phyloP scores from a whole-genome alignment of 2,329 filamentous ascomycete genomes.

The Ascochyta fabae region DNA sequence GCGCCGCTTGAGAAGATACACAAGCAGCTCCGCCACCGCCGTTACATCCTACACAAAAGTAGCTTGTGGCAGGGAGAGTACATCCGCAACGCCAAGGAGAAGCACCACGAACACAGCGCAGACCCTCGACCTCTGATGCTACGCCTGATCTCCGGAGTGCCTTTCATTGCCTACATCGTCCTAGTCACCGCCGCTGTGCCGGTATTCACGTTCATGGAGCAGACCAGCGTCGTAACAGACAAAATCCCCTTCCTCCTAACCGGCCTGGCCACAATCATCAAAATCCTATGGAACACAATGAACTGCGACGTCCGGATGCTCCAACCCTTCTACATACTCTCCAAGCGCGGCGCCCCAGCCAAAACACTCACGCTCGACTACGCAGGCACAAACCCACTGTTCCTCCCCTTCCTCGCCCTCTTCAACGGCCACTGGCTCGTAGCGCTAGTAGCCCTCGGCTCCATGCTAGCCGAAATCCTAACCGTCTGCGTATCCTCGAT shows the following conservation, averaged over 20 bases:
- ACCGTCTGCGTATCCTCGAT: slow-evolving; percentile 73
- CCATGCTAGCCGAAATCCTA: slow-evolving; percentile 74
- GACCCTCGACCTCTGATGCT: slow-evolving; percentile 73
- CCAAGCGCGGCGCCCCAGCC: slow-evolving; percentile 68
- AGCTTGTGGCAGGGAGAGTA: slow-evolving; percentile 69
- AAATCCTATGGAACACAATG: slow-evolving; percentile 71
- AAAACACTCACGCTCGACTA: slow-evolving; percentile 75
- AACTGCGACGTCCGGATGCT: slow-evolving; percentile 75
- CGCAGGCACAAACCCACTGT: slow-evolving; percentile 72
- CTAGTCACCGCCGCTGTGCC: slow-evolving; percentile 66
- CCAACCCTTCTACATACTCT: slow-evolving; percentile 76
- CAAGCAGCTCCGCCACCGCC: slow-evolving; percentile 67
- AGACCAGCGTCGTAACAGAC: slow-evolving; percentile 61
- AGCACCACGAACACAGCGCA: slow-evolving; percentile 54
- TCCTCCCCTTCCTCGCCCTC: slow-evolving; percentile 67
- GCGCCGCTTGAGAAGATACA: slow-evolving; percentile 72
- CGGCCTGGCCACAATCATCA: slow-evolving; percentile 68
- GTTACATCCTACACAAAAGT: slow-evolving; percentile 74
- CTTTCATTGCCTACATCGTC: slow-evolving; percentile 65
- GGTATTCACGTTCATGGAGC: slow-evolving; percentile 65
- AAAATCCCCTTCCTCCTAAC: slow-evolving; percentile 71
- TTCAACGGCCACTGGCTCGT: slow-evolving; percentile 70
- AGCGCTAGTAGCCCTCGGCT: slow-evolving; percentile 72
- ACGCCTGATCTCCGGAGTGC: slow-evolving; percentile 63
- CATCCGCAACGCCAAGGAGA: slow-evolving; percentile 57